phyloP scores from a whole-genome alignment of 2,329 filamentous ascomycete species.

The Cercospora canescens region DNA sequence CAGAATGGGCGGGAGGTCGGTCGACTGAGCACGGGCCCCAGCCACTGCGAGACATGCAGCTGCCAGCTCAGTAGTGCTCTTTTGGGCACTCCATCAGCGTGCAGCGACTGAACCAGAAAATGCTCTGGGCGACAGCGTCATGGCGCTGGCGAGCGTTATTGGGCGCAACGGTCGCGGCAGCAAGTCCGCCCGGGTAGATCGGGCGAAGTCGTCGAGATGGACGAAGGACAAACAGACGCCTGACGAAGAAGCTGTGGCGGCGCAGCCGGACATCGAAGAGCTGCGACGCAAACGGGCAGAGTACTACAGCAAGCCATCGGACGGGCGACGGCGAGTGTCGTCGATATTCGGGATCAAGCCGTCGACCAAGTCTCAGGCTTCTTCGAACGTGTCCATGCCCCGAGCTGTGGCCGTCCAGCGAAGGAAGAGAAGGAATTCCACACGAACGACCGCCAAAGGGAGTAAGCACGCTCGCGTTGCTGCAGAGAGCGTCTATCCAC shows the following conservation, averaged over 20 bases:
- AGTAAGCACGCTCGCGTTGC: conserved; percentile 5
- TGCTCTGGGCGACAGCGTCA: conserved; percentile 6
- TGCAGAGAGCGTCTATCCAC: not conserved
- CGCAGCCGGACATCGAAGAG: conserved; percentile 42
- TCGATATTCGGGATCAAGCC: conserved; percentile 1
- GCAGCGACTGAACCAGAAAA: not conserved
- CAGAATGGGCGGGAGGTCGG: not conserved
- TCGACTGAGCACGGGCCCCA: not conserved
- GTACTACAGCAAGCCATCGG: conserved; percentile 33
- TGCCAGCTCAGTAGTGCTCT: not conserved
- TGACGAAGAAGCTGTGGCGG: conserved; percentile 18
- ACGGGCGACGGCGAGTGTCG: conserved; percentile 13
- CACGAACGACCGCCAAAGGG: not conserved
- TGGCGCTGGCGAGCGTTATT: conserved; percentile 23
- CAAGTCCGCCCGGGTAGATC: conserved; percentile 14
- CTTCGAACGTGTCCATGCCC: conserved; percentile 11
- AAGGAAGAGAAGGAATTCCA: conserved; percentile 6
- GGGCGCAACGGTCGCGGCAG: conserved; percentile 23
- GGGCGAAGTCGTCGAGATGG: conserved; percentile 19
- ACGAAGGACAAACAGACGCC: conserved; percentile 14
- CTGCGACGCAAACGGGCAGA: conserved; percentile 39
- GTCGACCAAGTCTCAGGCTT: conserved; percentile 1
- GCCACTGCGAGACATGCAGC: conserved; percentile 1
- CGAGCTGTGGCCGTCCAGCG: not conserved
- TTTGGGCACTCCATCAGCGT: not conserved